Evolutionary conservation across 2,329 filamentous ascomycete genomes (phyloP), one percentile per base, ranked within the genome.

Genomic region (Stemphylium lycopersici): DNA sequence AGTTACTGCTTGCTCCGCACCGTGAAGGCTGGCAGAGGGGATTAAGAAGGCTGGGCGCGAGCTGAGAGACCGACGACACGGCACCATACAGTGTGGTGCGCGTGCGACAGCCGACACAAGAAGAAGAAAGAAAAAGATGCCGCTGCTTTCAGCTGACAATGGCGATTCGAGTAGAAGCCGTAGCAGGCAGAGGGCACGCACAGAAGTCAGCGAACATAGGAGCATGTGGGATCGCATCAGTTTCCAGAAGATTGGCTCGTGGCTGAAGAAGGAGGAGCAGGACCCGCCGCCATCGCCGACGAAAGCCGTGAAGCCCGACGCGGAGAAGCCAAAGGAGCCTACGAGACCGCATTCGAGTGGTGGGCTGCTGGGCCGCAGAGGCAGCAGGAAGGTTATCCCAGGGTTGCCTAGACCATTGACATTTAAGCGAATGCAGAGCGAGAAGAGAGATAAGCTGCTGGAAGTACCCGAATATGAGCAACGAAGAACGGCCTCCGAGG

Each of bases 381-480:
- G 68, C 46, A 74, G 71, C 55, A 72, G 85, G 62, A 86, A 83
- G 67, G 90, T 91, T n/a, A 86, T 93, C 13, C 89, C 91, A 15
- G 88, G 89, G 13, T 78, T 96, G 33, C 90, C 91, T 34, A 85
- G 91, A 43, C 81, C 87, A 4, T 85, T 88, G 65, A 96, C 91
- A 0, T 92, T 96, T 76, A 89, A 87, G 75, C 85, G 92, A 66
- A 91, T 93, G 73, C 84, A 90, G 71, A 93, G 91, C 24, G 93
- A 96, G 76, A 83, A 85, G 59, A 84, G 91, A 63, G 86, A 90
- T 64, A 88, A 87, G 67, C 80, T 96, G 48, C 81, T 88, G 55
- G 87, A 90, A 39, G 81, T 86, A 37, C 80, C 87, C 42, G 84
- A 86, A 29, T 77, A 81, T 22, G 83, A 84, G 34, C 90, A 92